These are phyloP conservation scores for Fonsecaea multimorphosa DNA, from an alignment of 2,329 filamentous ascomycete species.

Conservation along the genomic window DNA sequence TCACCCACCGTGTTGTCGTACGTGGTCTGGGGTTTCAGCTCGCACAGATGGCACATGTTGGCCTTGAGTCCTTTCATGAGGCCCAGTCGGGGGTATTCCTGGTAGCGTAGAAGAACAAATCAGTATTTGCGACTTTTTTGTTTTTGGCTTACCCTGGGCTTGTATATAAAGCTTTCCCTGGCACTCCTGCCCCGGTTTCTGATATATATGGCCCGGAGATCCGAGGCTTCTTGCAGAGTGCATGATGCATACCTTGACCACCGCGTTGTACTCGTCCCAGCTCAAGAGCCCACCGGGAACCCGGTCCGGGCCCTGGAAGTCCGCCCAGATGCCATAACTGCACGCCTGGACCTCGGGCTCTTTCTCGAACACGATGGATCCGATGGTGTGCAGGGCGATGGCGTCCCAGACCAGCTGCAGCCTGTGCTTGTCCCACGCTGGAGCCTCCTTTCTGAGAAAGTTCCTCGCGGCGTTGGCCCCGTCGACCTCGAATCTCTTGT, in stretches of 20 bases:
- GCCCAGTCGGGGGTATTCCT: constrained; percentile 46
- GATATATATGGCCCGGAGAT: background rate
- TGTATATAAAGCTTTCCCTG: too few relatives aligned
- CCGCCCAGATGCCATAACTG: constrained; percentile 46
- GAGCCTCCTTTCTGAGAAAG: constrained; percentile 42
- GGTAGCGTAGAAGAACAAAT: background rate
- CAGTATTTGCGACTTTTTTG: background rate
- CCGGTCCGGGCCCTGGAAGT: constrained; percentile 48
- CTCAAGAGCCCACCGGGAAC: constrained; percentile 41
- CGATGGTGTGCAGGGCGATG: constrained; percentile 50
- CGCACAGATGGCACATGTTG: constrained; percentile 50
- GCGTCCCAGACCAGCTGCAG: constrained; percentile 58
- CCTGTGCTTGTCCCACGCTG: constrained; percentile 49
- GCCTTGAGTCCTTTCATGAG: constrained; percentile 47
- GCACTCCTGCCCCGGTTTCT: too few relatives aligned
- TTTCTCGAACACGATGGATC: constrained; percentile 50
- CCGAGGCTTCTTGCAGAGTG: background rate
- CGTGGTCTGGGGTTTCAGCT: constrained; percentile 50
- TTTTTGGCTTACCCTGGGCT: too few relatives aligned
- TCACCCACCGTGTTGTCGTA: constrained; percentile 47
- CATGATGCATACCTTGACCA: constrained; percentile 37
- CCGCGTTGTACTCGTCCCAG: constrained; percentile 44
- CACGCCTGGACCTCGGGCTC: constrained; percentile 50
- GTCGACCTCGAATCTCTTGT: constrained; percentile 60
- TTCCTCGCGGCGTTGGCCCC: constrained; percentile 53